Percentiles rank a stretch among this genome's conserved stretches.
phyloP scores from a whole-genome alignment of 345 rosid genomes.

The Lepidium didymum region DNA sequence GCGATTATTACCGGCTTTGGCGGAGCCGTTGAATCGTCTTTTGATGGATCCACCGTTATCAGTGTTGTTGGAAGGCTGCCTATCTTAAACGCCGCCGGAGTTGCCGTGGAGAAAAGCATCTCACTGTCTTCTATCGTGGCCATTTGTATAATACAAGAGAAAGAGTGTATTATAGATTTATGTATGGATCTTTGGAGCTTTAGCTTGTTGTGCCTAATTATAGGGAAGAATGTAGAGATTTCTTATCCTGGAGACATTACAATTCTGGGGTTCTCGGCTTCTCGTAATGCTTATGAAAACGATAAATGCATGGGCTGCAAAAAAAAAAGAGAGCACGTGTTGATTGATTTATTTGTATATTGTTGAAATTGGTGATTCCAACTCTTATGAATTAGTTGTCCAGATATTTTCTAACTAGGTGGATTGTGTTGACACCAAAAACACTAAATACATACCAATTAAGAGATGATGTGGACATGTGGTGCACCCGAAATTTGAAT shows the following conservation, averaged over 20 bases:
- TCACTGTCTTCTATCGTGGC: neutral
- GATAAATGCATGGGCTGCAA: neutral
- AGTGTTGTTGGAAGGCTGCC: conserved; percentile 22
- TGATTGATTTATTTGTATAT: neutral
- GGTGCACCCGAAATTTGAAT: too few species aligned
- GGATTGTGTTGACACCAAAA: too few species aligned
- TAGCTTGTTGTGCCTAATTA: neutral
- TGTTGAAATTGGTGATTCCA: neutral
- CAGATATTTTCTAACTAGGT: too few species aligned
- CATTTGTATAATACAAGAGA: neutral
- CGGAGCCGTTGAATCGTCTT: conserved; percentile 5
- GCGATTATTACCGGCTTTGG: conserved; percentile 21
- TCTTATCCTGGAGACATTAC: neutral
- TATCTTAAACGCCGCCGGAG: conserved; percentile 2
- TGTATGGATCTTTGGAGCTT: too few species aligned
- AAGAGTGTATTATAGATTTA: neutral
- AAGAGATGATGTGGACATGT: too few species aligned
- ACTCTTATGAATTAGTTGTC: neutral
- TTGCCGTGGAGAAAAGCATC: neutral
- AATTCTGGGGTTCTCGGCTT: neutral
- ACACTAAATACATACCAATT: too few species aligned
- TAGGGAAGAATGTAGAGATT: neutral
- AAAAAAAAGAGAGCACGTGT: conserved; percentile 9
- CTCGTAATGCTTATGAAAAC: neutral
- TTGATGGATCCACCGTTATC: neutral